phyloP scores from a whole-genome alignment of 257 asterid genomes.

The Coffea eugenioides region DNA sequence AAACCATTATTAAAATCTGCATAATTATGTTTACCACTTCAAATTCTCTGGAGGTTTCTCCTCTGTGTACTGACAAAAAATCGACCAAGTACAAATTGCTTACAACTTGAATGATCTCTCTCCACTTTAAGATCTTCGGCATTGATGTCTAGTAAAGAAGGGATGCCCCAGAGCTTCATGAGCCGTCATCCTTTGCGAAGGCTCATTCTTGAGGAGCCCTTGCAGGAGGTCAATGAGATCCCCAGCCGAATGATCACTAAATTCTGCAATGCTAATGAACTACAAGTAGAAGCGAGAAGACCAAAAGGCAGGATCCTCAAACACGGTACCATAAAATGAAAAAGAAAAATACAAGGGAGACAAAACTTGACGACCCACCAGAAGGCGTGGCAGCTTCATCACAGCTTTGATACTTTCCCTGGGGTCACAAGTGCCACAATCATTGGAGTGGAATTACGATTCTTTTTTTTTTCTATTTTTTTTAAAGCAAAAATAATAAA shows the following conservation, averaged over 20 bases:
- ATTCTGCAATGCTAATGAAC: constrained; percentile 29
- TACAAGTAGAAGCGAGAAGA: neutral
- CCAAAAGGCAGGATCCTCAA: neutral
- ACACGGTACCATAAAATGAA: neutral
- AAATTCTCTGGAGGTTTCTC: too few relatives aligned
- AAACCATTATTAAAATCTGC: too few relatives aligned
- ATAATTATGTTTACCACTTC: too few relatives aligned
- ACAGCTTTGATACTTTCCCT: constrained; percentile 51
- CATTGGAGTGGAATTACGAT: too few relatives aligned
- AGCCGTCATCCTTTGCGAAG: constrained; percentile 39
- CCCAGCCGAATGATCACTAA: constrained; percentile 51
- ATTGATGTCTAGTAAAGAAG: constrained; percentile 38
- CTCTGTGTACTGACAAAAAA: too few relatives aligned
- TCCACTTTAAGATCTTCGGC: constrained; percentile 21
- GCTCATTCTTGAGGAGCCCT: constrained; percentile 47
- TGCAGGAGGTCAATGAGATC: constrained; percentile 48
- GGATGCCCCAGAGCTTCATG: constrained; percentile 48
- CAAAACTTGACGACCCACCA: constrained; percentile 23
- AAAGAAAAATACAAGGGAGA: neutral
- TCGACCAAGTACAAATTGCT: neutral
- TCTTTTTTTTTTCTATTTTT: too few relatives aligned
- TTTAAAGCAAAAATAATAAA: too few relatives aligned
- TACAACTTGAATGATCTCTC: constrained; percentile 1
- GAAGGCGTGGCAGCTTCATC: constrained; percentile 46
- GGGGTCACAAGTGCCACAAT: constrained; percentile 24